phyloP scores from a whole-genome alignment of 1,139 yeast genomes.

The Blastobotrys apis region DNA sequence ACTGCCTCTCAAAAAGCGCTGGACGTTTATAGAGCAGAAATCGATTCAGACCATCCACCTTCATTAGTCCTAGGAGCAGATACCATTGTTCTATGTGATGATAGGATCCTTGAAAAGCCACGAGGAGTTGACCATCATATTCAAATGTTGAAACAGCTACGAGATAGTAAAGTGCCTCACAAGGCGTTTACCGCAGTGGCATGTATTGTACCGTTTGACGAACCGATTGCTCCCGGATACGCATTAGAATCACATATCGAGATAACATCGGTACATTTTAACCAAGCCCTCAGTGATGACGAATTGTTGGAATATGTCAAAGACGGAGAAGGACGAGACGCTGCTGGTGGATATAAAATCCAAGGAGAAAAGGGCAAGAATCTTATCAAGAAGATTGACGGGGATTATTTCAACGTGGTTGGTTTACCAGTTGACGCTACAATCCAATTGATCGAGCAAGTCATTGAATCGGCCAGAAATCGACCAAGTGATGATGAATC shows the following conservation, averaged over 20 bases:
- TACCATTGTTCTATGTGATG: conserved; percentile 65
- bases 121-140: conserved; percentile 48
- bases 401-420: conserved; percentile 85
- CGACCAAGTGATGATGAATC: conserved; percentile 16
- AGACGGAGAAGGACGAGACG: conserved; percentile 69
- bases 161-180: conserved; percentile 44
- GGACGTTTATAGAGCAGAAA: conserved; percentile 50
- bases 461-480: conserved; percentile 27
- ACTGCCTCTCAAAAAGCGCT: conserved; percentile 66
- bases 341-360: conserved; percentile 90
- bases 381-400: conserved; percentile 57
- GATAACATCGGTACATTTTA: conserved; percentile 47
- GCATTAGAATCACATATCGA: conserved; percentile 40
- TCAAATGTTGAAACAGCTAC: conserved; percentile 41
- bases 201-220: conserved; percentile 43
- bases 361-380: conserved; percentile 56
- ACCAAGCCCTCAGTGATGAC: conserved; percentile 46
- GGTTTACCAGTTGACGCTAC: conserved; percentile 75
- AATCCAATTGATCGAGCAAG: conserved; percentile 41
- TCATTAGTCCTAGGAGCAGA: conserved; percentile 70
- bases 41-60: conserved; percentile 37
- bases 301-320: conserved; percentile 58
- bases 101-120: conserved; percentile 76
- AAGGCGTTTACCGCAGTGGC: conserved; percentile 68
- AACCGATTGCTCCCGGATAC: conserved; percentile 40